Conservation (phyloP, 768 basidiomycete genomes). For the Phanerochaete sordida region DNA sequence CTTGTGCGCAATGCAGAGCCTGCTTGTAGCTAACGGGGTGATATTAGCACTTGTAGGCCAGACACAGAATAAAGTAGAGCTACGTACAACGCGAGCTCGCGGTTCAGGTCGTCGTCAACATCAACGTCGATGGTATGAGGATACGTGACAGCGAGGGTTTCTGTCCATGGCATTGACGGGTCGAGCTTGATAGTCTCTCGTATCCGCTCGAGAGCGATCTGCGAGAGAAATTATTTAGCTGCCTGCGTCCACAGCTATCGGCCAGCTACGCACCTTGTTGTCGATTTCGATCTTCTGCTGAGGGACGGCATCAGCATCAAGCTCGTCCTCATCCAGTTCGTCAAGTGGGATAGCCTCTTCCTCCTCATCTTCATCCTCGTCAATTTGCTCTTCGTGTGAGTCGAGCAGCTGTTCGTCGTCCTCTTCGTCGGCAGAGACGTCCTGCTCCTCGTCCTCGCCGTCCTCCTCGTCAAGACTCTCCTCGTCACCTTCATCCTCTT, state of each 20-base stretch:
- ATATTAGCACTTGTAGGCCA: neutral
- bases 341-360: conserved; percentile 52
- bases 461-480: conserved; percentile 24
- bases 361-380: conserved; percentile 27
- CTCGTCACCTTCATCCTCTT: conserved; percentile 29
- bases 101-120: conserved; percentile 84
- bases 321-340: conserved; percentile 49
- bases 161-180: conserved; percentile 76
- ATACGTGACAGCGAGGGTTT: conserved; percentile 71
- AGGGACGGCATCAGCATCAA: conserved; percentile 83
- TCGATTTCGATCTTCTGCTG: conserved; percentile 79
- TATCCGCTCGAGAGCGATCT: conserved; percentile 81
- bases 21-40: conserved; percentile 92
- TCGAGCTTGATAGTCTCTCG: conserved; percentile 75
- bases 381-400: conserved; percentile 24
- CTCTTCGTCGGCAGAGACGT: conserved; percentile 20
- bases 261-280: conserved; percentile 55
- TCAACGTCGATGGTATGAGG: conserved; percentile 73
- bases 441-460: conserved; percentile 35
- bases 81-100: conserved; percentile 93
- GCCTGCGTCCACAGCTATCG: neutral
- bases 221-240: neutral
- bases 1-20: conserved; percentile 78
- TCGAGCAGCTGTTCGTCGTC: conserved; percentile 27
- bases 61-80: neutral